Conservation (phyloP, 2,329 filamentous ascomycete genomes). For the Hymenotorrendiella dingleyae region DNA sequence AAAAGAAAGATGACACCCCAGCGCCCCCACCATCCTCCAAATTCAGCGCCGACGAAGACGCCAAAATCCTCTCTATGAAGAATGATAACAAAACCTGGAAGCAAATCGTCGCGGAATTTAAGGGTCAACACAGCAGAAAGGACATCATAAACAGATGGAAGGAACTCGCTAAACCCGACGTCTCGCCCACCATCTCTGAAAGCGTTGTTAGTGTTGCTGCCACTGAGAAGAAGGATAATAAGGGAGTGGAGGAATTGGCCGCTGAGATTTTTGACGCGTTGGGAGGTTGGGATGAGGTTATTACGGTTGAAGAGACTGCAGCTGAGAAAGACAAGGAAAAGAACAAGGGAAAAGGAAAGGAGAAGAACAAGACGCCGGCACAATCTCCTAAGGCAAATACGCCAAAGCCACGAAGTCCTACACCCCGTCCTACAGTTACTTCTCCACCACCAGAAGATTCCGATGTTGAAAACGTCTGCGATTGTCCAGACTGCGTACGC, state of each 20-base stretch:
- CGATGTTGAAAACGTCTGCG: not conserved
- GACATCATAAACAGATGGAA: slow-evolving; percentile 2
- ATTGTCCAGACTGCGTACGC: not conserved
- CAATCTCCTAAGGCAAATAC: not conserved
- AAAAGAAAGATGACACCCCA: slow-evolving; percentile 3
- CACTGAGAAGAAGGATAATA: not conserved
- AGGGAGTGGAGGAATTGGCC: not conserved
- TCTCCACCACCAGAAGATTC: not conserved
- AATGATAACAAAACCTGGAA: slow-evolving; percentile 21
- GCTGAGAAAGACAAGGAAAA: slow-evolving; percentile 8
- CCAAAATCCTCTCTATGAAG: slow-evolving; percentile 23
- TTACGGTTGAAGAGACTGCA: not conserved
- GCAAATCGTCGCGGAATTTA: slow-evolving; percentile 14
- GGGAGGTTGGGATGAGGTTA: not conserved
- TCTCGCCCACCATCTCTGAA: not conserved
- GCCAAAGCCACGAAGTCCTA: not conserved
- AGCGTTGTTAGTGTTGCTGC: too few species aligned
- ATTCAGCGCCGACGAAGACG: slow-evolving; percentile 18
- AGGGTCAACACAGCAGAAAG: not conserved
- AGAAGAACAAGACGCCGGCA: not conserved
- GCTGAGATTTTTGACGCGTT: not conserved
- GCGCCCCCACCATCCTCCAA: not conserved
- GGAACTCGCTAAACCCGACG: not conserved
- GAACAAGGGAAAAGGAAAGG: not conserved
- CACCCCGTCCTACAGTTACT: not conserved